Evolutionary conservation across 1,284 basidiomycete genomes (phyloP), one percentile per base, ranked within the genome.

Genomic region (Coriolopsis trogii): DNA sequence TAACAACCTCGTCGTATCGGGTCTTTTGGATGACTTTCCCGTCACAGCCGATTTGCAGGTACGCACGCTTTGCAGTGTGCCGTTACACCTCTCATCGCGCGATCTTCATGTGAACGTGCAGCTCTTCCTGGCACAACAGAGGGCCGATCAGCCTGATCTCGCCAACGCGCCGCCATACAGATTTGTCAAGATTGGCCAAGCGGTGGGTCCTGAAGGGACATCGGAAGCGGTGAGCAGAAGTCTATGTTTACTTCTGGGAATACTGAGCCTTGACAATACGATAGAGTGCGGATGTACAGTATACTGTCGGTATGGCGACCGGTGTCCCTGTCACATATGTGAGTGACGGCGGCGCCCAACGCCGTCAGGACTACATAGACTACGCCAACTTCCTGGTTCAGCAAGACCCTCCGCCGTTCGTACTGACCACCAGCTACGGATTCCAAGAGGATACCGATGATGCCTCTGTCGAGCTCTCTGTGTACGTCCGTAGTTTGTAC

Each of bases 231-330:
- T n/a, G n/a, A n/a, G n/a, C n/a, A n/a, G n/a, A n/a, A n/a, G n/a
- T n/a, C n/a, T n/a, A n/a, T n/a, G n/a, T n/a, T n/a, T n/a, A n/a
- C n/a, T n/a, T n/a, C n/a, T n/a, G n/a, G n/a, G n/a, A n/a, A n/a
- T n/a, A n/a, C n/a, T n/a, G n/a, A n/a, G n/a, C 25, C 23, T 4
- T 6, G 13, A 16, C 8, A 10, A 13, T 4, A 6, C 13, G 8
- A 15, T 38, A 60, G 31, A 81, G 82, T 60, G 69, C 85, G 10
- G 82, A 85, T 58, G 78, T 84, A 33, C 81, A 87, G 69, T 85
- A 84, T 53, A 78, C 81, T 6, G 75, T 74, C 13, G 82, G 77
- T n/a, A 68, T 87, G 13, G 60, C 60, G 8, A 54, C 57, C 15
- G 56, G 47, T 37, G 56, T 62, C 18, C 58, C 58, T 4, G 46